phyloP scores from a whole-genome alignment of 2,329 filamentous ascomycete species.

The Hypoxylon sp. region DNA sequence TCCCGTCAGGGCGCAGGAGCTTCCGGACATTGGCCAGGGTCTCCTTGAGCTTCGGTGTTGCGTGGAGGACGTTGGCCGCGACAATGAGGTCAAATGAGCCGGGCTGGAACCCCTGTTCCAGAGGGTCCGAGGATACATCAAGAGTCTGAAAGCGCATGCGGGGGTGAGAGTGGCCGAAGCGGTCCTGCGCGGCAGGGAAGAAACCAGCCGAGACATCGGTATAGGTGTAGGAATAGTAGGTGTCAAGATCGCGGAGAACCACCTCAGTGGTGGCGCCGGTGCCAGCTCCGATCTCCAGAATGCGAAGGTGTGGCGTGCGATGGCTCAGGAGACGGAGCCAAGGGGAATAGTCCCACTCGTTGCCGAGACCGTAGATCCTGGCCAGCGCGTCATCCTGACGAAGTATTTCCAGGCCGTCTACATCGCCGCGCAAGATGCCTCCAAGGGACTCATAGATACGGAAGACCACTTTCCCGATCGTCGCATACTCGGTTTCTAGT shows the following conservation, averaged over 20 bases:
- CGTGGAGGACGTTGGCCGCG: constrained; percentile 48
- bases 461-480: neutral
- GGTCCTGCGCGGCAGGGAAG: neutral
- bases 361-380: neutral
- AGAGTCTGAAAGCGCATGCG: neutral
- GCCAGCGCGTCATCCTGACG: neutral
- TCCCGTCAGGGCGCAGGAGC: constrained; percentile 47
- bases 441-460: neutral
- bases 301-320: neutral
- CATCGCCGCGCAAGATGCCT: neutral
- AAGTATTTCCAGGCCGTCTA: neutral
- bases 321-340: neutral
- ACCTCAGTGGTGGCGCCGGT: neutral
- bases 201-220: neutral
- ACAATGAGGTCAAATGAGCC: constrained; percentile 46
- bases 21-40: constrained; percentile 37
- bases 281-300: neutral
- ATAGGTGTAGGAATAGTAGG: neutral
- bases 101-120: neutral
- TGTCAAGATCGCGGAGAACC: neutral
- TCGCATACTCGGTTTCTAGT: neutral
- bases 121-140: neutral
- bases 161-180: neutral
- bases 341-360: neutral
- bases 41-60: constrained; percentile 32